A percentile compares a stretch with the other conserved stretches of the same genome.
Conservation (phyloP, 2,329 filamentous ascomycete genomes). For the Ambrosiella xylebori region DNA sequence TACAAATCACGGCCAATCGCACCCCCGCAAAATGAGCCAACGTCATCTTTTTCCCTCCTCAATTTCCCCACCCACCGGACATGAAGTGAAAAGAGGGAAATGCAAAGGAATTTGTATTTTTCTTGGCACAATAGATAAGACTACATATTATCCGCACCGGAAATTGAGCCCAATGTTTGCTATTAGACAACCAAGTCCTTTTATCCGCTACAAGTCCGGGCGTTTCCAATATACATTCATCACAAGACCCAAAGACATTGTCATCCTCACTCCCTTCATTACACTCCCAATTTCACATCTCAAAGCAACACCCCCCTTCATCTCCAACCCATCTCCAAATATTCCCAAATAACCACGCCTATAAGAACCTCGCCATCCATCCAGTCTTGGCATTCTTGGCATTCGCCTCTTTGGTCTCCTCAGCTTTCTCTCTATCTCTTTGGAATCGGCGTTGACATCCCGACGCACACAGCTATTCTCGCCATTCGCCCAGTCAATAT, state of each 20-base stretch:
- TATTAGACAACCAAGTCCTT: too few relatives aligned
- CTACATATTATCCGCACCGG: neutral
- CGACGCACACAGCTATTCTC: neutral
- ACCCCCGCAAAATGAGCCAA: neutral
- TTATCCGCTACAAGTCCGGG: too few relatives aligned
- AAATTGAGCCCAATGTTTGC: too few relatives aligned
- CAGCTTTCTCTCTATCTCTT: neutral
- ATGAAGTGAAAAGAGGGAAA: too few relatives aligned
- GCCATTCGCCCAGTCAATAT: neutral
- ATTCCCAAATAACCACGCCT: neutral
- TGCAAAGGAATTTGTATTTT: too few relatives aligned
- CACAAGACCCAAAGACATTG: neutral
- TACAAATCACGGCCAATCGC: neutral
- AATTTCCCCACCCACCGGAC: too few relatives aligned
- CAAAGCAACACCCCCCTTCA: neutral
- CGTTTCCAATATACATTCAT: too few relatives aligned
- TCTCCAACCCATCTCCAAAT: neutral
- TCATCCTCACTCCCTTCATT: neutral
- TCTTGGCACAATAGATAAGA: neutral
- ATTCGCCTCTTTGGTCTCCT: neutral
- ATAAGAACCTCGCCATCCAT: neutral
- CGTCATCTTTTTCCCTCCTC: neutral
- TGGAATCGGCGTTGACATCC: too few relatives aligned
- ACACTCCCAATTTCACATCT: neutral
- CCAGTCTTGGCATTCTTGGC: slow-evolving; percentile 2